Evolutionary conservation across 768 basidiomycete genomes (phyloP).

Genomic region (Mycena kentingensis): DNA sequence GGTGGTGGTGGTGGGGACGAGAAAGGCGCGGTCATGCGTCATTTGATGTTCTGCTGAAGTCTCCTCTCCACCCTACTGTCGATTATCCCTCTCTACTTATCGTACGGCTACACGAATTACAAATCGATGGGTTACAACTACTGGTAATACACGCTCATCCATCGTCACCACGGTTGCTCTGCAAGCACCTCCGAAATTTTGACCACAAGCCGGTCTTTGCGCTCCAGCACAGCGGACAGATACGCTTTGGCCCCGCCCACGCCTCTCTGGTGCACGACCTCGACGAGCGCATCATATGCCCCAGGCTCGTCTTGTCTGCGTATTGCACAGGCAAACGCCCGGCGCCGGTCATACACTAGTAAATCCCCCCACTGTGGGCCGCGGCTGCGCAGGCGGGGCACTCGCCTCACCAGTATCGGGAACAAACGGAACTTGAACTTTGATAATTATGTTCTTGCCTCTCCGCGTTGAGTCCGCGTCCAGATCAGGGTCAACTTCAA

Average conservation of each 20-base stretch:
- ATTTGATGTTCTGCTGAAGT: no score
- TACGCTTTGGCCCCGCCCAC: constrained; percentile 30
- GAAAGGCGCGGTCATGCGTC: no score
- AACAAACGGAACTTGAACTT: constrained; percentile 53
- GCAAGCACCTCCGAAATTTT: constrained; percentile 55
- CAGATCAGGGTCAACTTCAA: no score
- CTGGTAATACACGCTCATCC: no score
- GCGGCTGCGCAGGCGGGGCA: not conserved
- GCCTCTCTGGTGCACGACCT: constrained; percentile 43
- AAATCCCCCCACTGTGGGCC: constrained; percentile 29
- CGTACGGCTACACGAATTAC: no score
- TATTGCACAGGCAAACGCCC: constrained; percentile 52
- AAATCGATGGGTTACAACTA: no score
- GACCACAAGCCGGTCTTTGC: constrained; percentile 52
- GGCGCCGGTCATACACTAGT: constrained; percentile 54
- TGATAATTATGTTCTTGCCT: constrained; percentile 36
- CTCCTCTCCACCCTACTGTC: no score
- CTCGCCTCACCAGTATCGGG: no score
- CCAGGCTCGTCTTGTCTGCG: constrained; percentile 30
- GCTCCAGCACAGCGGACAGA: no score
- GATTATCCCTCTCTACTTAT: no score
- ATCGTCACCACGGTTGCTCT: constrained; percentile 62
- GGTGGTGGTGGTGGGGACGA: no score
- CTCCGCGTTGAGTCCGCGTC: constrained; percentile 1
- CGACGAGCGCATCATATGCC: constrained; percentile 44